These are phyloP conservation scores for Venturia oleaginea DNA, from an alignment of 2,329 filamentous ascomycete species.

Conservation along the genomic window DNA sequence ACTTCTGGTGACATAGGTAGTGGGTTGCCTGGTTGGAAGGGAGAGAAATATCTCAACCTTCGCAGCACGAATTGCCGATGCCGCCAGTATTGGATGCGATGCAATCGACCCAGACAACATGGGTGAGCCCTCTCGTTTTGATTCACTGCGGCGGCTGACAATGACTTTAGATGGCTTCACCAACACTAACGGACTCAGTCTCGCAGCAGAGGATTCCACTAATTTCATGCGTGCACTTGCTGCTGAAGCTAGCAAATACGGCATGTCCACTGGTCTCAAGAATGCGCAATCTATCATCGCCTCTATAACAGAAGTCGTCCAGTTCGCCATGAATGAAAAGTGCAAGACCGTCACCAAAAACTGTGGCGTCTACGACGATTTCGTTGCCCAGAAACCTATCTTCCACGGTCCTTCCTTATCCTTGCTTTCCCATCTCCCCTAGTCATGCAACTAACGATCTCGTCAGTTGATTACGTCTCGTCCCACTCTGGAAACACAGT, in stretches of 20 bases:
- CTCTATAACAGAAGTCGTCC: conserved; percentile 40
- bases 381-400: conserved; percentile 56
- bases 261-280: no score
- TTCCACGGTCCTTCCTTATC: conserved; percentile 56
- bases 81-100: conserved; percentile 25
- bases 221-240: no score
- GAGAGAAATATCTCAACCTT: conserved; percentile 20
- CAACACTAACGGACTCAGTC: no score
- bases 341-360: conserved; percentile 50
- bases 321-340: conserved; percentile 63
- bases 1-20: conserved; percentile 17
- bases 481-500: not conserved
- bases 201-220: no score
- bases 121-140: no score
- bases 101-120: conserved; percentile 31
- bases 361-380: conserved; percentile 48
- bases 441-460: not conserved
- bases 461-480: not conserved
- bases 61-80: conserved; percentile 19
- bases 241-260: no score
- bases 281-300: conserved; percentile 50
- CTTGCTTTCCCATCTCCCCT: not conserved
- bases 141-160: no score
- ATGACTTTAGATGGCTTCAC: no score
- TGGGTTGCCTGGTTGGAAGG: conserved; percentile 21